Percentiles rank a stretch among this genome's conserved stretches.
Conservation (phyloP, 1,284 basidiomycete genomes). For the Vanrija sp. region DNA sequence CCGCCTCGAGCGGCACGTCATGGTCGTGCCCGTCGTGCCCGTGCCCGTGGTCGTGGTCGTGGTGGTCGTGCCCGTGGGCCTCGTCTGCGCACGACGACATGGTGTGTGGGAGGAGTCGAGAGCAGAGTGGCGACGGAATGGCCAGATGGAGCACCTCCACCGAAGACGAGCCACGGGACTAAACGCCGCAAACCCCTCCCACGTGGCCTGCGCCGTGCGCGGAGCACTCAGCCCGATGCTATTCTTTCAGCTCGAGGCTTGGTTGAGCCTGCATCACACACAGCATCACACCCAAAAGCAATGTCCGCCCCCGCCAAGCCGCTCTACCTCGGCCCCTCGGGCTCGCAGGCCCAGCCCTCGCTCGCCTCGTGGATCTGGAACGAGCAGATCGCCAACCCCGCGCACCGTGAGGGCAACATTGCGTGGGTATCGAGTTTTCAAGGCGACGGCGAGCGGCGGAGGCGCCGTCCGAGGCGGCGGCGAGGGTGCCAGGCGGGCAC, state of each 20-base stretch:
- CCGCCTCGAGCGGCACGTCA: conserved; percentile 41
- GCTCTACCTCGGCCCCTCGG: conserved; percentile 29
- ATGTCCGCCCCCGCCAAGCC: conserved; percentile 32
- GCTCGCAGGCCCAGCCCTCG: conserved; percentile 1
- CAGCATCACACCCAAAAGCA: background rate
- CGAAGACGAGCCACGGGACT: background rate
- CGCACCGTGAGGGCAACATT: conserved; percentile 21
- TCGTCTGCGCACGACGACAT: conserved; percentile 38
- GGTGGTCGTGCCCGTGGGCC: conserved; percentile 28
- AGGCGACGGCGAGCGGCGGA: background rate
- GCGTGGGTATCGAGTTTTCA: conserved; percentile 7
- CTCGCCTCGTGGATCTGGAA: conserved; percentile 19
- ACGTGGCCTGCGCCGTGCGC: background rate
- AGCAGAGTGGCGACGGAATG: background rate
- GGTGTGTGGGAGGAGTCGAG: background rate
- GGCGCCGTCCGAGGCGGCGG: too few species aligned
- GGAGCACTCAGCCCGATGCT: background rate
- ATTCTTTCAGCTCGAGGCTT: too few species aligned
- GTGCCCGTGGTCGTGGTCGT: conserved; percentile 18
- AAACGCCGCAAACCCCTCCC: background rate
- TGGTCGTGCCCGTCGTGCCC: conserved; percentile 39
- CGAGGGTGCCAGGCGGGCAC: too few species aligned
- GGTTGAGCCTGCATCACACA: background rate
- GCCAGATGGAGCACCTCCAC: conserved; percentile 3
- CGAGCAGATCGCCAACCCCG: conserved; percentile 20